These are phyloP conservation scores for Daucus carota DNA, from an alignment of 129 eudicot species.

Conservation along the genomic window DNA sequence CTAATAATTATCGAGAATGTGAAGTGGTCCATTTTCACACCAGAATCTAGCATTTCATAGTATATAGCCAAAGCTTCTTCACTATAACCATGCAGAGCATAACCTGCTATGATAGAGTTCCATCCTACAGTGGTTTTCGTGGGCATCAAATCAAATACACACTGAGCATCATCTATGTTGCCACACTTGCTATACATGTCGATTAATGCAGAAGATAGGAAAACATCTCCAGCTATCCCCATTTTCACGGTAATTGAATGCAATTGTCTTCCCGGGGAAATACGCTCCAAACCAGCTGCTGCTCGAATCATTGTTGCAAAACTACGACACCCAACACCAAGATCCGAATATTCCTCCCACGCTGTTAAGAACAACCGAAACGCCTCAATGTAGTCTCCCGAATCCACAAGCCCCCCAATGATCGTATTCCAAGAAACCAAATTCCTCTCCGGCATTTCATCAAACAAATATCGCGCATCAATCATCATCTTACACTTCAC, in stretches of 20 bases:
- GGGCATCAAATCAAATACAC: slow-evolving; percentile 62
- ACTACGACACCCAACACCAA: slow-evolving; percentile 48
- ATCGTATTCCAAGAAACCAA: slow-evolving; percentile 81
- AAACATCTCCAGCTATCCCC: slow-evolving; percentile 43
- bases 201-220: slow-evolving; percentile 68
- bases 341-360: slow-evolving; percentile 48
- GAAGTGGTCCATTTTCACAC: slow-evolving; percentile 76
- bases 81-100: slow-evolving; percentile 76
- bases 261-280: slow-evolving; percentile 63
- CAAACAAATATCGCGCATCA: slow-evolving; percentile 61
- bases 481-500: slow-evolving; percentile 88
- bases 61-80: slow-evolving; percentile 71
- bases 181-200: slow-evolving; percentile 96
- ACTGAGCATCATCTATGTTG: slow-evolving; percentile 58
- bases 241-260: slow-evolving; percentile 63
- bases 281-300: slow-evolving; percentile 57
- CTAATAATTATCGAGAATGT: slow-evolving; percentile 67
- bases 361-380: slow-evolving; percentile 49
- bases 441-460: slow-evolving; percentile 66
- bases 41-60: slow-evolving; percentile 76
- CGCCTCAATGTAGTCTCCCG: slow-evolving; percentile 53
- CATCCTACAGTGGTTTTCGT: slow-evolving; percentile 73
- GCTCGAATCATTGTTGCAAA: slow-evolving; percentile 68
- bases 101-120: slow-evolving; percentile 79
- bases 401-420: slow-evolving; percentile 66